A percentile compares a stretch with the other conserved stretches of the same genome.
These are phyloP conservation scores for Aspergillus carlsbadensis DNA, from an alignment of 495 filamentous ascomycete genomes.

Conservation along the genomic window DNA sequence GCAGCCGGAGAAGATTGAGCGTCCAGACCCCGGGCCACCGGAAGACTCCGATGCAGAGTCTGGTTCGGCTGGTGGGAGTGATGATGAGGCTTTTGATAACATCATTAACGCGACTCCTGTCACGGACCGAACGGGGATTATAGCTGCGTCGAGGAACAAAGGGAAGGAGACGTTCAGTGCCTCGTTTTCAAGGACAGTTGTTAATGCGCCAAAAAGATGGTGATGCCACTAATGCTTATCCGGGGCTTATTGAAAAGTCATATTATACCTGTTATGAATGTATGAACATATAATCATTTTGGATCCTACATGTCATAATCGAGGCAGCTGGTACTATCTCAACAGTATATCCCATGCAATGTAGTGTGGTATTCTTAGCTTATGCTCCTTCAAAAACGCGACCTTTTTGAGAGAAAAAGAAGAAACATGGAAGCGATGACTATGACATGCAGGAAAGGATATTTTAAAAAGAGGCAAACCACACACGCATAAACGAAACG, in stretches of 20 bases:
- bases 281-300: not conserved
- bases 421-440: not conserved
- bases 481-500: not conserved
- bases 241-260: not conserved
- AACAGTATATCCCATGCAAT: too few relatives aligned
- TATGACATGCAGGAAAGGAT: conserved; percentile 2
- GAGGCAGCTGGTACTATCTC: too few relatives aligned
- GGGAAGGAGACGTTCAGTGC: conserved; percentile 49
- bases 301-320: too few relatives aligned
- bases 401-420: not conserved
- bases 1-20: conserved; percentile 55
- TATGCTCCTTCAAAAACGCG: not conserved
- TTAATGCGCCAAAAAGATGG: conserved; percentile 62
- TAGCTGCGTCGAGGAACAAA: conserved; percentile 52
- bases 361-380: too few relatives aligned
- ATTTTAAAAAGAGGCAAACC: conserved; percentile 4
- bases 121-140: conserved; percentile 78
- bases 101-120: conserved; percentile 87
- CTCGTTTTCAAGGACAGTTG: conserved; percentile 60
- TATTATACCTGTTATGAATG: not conserved
- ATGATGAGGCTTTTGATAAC: conserved; percentile 74
- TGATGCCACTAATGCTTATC: conserved; percentile 22
- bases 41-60: conserved; percentile 73
- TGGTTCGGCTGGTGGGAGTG: conserved; percentile 60
- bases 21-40: conserved; percentile 34